Conservation (phyloP, 352 stramenopile genomes). For the Plasmopara muralis region DNA sequence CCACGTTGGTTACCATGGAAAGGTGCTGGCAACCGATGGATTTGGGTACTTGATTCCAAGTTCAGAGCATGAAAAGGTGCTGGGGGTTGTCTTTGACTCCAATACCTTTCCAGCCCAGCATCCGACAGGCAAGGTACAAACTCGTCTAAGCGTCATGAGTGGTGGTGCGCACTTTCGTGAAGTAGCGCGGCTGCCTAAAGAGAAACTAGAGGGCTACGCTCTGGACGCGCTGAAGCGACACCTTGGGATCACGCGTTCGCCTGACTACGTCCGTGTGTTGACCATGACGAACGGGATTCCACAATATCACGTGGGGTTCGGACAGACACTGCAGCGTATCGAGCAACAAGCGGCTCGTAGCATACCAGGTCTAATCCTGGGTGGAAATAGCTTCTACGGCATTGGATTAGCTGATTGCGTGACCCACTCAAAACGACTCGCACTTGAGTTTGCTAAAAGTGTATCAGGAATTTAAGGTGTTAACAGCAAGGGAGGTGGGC, state of each 20-base stretch:
- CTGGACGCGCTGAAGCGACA: slow-evolving; percentile 66
- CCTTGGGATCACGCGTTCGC: slow-evolving; percentile 49
- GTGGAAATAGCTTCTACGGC: slow-evolving; percentile 85
- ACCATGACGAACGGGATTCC: slow-evolving; percentile 64
- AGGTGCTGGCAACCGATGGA: slow-evolving; percentile 54
- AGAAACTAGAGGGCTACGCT: slow-evolving; percentile 54
- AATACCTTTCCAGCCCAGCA: slow-evolving; percentile 86
- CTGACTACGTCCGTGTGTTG: slow-evolving; percentile 52
- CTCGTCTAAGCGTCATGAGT: slow-evolving; percentile 78
- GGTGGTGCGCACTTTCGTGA: slow-evolving; percentile 73
- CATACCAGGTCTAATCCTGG: slow-evolving; percentile 41
- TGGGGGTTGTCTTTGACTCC: slow-evolving; percentile 85
- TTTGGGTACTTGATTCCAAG: slow-evolving; percentile 85
- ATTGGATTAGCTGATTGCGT: slow-evolving; percentile 82
- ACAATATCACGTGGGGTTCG: slow-evolving; percentile 82
- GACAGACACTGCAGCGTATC: slow-evolving; percentile 49
- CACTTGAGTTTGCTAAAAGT: slow-evolving; percentile 55
- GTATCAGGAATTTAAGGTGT: slow-evolving; percentile 7
- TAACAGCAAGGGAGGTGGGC: not conserved
- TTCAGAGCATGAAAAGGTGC: slow-evolving; percentile 57
- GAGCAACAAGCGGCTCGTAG: slow-evolving; percentile 39
- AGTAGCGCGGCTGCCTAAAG: slow-evolving; percentile 31
- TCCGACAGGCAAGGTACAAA: slow-evolving; percentile 32
- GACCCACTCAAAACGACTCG: slow-evolving; percentile 72
- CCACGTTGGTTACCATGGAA: slow-evolving; percentile 63